phyloP scores from a whole-genome alignment of 768 basidiomycete species.

The Termitomyces sp. region DNA sequence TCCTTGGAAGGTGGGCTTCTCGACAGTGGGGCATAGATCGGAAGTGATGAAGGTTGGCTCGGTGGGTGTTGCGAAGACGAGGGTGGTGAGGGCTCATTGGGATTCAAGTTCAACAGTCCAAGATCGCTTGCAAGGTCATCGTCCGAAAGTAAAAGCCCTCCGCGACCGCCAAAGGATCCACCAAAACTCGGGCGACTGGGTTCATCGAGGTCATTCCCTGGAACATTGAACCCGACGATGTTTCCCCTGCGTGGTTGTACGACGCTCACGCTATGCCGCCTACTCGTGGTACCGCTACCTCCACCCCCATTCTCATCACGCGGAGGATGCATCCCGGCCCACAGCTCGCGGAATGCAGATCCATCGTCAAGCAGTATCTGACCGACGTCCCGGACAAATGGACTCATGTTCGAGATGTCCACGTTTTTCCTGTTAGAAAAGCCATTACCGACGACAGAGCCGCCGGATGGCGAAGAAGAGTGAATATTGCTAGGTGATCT shows the following conservation, averaged over 20 bases:
- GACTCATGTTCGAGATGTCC: slow-evolving; percentile 78
- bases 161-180: slow-evolving; percentile 39
- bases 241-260: slow-evolving; percentile 71
- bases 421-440: slow-evolving; percentile 39
- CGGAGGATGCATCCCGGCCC: slow-evolving; percentile 67
- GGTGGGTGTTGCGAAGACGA: slow-evolving; percentile 52
- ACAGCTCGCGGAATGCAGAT: slow-evolving; percentile 69
- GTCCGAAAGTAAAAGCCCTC: slow-evolving; percentile 70
- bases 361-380: slow-evolving; percentile 77
- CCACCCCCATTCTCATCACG: slow-evolving; percentile 60
- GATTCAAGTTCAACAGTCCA: slow-evolving; percentile 56
- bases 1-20: slow-evolving; percentile 61
- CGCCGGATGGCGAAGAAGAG: slow-evolving; percentile 46
- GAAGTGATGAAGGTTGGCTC: slow-evolving; percentile 73
- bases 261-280: slow-evolving; percentile 81
- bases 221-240: slow-evolving; percentile 68
- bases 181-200: slow-evolving; percentile 30
- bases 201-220: slow-evolving; percentile 43
- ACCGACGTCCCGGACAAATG: slow-evolving; percentile 81
- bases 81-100: slow-evolving; percentile 34
- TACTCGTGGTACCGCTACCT: slow-evolving; percentile 79
- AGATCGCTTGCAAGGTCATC: slow-evolving; percentile 80
- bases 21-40: slow-evolving; percentile 70
- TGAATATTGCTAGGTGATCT: slow-evolving; percentile 55
- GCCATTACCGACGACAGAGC: slow-evolving; percentile 43